These are phyloP conservation scores for Zygosaccharomyces bailii DNA, from an alignment of 805 yeast genomes.

Conservation along the genomic window DNA sequence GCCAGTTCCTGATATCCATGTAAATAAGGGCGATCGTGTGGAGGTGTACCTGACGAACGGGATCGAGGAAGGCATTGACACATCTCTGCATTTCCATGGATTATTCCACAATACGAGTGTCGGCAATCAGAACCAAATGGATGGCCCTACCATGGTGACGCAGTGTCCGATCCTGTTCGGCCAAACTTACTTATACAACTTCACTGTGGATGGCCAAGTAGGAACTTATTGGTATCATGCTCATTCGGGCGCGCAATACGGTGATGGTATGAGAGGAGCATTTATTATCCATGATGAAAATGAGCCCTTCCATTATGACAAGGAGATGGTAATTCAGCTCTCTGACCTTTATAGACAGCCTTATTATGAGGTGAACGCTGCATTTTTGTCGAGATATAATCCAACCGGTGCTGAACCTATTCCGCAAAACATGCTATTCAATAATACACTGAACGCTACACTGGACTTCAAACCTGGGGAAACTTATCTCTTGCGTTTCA, in stretches of 20 bases:
- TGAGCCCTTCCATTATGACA: constrained; percentile 58
- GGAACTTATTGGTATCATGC: constrained; percentile 88
- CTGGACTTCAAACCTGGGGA: constrained; percentile 54
- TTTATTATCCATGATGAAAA: constrained; percentile 59
- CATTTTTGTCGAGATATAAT: constrained; percentile 60
- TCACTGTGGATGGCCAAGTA: constrained; percentile 60
- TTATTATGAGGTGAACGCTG: constrained; percentile 43
- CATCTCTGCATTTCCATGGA: constrained; percentile 80
- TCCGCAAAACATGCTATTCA: constrained; percentile 62
- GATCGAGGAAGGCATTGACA: constrained; percentile 42
- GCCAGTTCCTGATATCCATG: constrained; percentile 71
- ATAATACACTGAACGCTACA: constrained; percentile 58
- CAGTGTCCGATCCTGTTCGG: constrained; percentile 78
- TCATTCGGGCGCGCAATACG: constrained; percentile 71
- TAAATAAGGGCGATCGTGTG: constrained; percentile 60
- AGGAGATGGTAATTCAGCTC: constrained; percentile 54
- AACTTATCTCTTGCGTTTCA: constrained; percentile 61
- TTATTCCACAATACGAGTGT: constrained; percentile 58
- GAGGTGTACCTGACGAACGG: constrained; percentile 61
- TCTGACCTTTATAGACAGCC: constrained; percentile 63
- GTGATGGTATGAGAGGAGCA: constrained; percentile 73
- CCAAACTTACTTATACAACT: constrained; percentile 63
- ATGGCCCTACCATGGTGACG: constrained; percentile 76
- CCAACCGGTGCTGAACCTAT: constrained; percentile 87
- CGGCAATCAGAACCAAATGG: constrained; percentile 50